phyloP scores from a whole-genome alignment of 2,329 filamentous ascomycete species.

The Fusarium pseudoanthophilum region DNA sequence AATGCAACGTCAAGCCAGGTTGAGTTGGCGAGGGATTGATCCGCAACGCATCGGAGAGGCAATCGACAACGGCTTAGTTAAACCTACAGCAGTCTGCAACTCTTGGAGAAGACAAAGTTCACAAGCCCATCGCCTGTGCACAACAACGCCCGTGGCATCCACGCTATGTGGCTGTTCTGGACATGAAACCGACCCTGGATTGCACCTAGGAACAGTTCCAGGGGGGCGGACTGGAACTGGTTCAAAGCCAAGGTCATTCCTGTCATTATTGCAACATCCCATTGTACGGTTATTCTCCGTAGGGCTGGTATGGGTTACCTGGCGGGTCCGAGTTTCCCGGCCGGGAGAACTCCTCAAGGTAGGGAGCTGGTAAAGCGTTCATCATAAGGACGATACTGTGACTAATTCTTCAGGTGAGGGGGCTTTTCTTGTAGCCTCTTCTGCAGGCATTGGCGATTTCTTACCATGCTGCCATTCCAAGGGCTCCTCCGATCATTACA shows the following conservation, averaged over 20 bases:
- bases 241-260: conserved; percentile 9
- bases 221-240: conserved; percentile 4
- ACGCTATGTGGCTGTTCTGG: conserved; percentile 20
- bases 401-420: background rate
- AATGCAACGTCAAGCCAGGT: conserved; percentile 31
- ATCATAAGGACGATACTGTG: background rate
- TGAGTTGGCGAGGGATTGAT: conserved; percentile 31
- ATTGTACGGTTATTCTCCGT: conserved; percentile 5
- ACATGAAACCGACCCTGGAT: conserved; percentile 19
- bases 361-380: background rate
- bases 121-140: background rate
- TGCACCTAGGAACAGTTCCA: background rate
- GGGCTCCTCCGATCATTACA: background rate
- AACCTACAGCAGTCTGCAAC: background rate
- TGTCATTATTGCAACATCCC: background rate
- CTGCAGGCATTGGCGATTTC: background rate
- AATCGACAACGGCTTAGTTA: conserved; percentile 10
- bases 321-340: conserved; percentile 19
- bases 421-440: background rate
- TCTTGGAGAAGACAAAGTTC: background rate
- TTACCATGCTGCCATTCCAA: conserved; percentile 1
- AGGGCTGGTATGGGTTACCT: conserved; percentile 12
- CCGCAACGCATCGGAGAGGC: conserved; percentile 33
- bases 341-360: background rate
- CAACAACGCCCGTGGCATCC: conserved; percentile 22